Evolutionary conservation across 1,284 basidiomycete species (phyloP).

Genomic region (Xerocomus nothofagi): DNA sequence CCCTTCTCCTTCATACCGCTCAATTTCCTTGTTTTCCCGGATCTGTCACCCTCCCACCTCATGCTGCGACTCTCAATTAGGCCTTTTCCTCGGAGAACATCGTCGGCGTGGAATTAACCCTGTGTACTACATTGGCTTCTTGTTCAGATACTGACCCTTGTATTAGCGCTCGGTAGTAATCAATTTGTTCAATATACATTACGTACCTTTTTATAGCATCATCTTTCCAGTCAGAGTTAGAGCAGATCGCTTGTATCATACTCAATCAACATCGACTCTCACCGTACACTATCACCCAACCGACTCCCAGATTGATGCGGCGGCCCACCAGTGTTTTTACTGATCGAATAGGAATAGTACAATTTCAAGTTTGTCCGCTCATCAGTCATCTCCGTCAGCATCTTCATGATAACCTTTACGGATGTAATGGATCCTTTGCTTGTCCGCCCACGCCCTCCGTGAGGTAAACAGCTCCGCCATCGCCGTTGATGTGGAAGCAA

Average conservation of each 20-base stretch:
- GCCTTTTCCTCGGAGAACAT: slow-evolving; percentile 16
- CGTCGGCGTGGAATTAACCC: slow-evolving; percentile 19
- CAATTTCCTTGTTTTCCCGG: slow-evolving; percentile 13
- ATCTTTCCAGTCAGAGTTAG: slow-evolving; percentile 8
- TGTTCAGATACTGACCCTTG: slow-evolving; percentile 33
- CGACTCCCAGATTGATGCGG: no score
- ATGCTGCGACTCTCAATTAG: slow-evolving; percentile 11
- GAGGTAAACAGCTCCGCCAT: slow-evolving; percentile 55
- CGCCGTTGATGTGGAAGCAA: slow-evolving; percentile 68
- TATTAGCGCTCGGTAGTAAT: slow-evolving; percentile 31
- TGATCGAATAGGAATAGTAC: no score
- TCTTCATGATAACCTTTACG: slow-evolving; percentile 35
- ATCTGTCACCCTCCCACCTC: slow-evolving; percentile 1
- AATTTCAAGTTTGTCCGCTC: no score
- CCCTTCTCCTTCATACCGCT: slow-evolving; percentile 24
- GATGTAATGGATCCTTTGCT: slow-evolving; percentile 51
- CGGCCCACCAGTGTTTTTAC: no score
- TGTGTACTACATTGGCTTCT: slow-evolving; percentile 30
- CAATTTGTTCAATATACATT: slow-evolving; percentile 22
- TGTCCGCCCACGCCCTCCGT: slow-evolving; percentile 64
- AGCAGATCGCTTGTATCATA: neutral
- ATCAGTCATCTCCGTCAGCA: slow-evolving; percentile 27
- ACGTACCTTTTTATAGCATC: slow-evolving; percentile 13
- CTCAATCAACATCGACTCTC: neutral
- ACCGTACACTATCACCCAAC: no score